Evolutionary conservation across 2,329 filamentous ascomycete genomes (phyloP).

Genomic region (Rhexocercosporidium sp.): DNA sequence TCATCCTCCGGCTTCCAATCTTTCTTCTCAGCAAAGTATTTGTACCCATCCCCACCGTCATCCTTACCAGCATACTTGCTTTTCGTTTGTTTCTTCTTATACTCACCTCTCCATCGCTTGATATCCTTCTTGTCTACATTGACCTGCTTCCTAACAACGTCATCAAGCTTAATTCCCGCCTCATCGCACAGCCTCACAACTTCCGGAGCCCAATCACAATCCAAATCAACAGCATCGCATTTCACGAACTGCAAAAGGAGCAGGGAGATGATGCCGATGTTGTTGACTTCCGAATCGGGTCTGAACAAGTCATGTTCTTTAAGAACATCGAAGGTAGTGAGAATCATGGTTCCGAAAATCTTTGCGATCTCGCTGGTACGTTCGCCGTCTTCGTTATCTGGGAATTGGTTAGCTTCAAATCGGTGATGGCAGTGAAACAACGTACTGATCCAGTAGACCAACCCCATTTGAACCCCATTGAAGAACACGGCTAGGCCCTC

Average conservation of each 20-base stretch:
- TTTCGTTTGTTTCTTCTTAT: slow-evolving; percentile 16
- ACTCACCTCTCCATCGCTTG: slow-evolving; percentile 14
- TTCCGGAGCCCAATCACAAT: slow-evolving; percentile 59
- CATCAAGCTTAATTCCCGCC: slow-evolving; percentile 25
- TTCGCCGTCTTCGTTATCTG: slow-evolving; percentile 29
- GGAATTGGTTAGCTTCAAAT: background rate
- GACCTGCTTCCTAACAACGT: slow-evolving; percentile 28
- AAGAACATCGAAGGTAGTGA: slow-evolving; percentile 58
- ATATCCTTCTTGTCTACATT: slow-evolving; percentile 17
- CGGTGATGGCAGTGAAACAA: background rate
- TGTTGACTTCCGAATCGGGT: slow-evolving; percentile 51
- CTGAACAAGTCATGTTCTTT: slow-evolving; percentile 41
- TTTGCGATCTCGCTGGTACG: slow-evolving; percentile 42
- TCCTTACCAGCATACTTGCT: background rate
- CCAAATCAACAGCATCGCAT: slow-evolving; percentile 53
- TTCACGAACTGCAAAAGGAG: slow-evolving; percentile 53
- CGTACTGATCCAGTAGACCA: background rate
- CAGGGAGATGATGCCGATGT: slow-evolving; percentile 53
- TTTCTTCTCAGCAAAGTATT: slow-evolving; percentile 13
- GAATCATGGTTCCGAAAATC: slow-evolving; percentile 63
- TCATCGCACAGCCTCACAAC: slow-evolving; percentile 43
- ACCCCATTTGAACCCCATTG: slow-evolving; percentile 13
- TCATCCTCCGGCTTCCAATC: slow-evolving; percentile 23
- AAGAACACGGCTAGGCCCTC: slow-evolving; percentile 28
- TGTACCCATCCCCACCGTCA: slow-evolving; percentile 13